Evolutionary conservation across 345 rosid genomes (phyloP).

Genomic region (Lenwebbia sp.): DNA sequence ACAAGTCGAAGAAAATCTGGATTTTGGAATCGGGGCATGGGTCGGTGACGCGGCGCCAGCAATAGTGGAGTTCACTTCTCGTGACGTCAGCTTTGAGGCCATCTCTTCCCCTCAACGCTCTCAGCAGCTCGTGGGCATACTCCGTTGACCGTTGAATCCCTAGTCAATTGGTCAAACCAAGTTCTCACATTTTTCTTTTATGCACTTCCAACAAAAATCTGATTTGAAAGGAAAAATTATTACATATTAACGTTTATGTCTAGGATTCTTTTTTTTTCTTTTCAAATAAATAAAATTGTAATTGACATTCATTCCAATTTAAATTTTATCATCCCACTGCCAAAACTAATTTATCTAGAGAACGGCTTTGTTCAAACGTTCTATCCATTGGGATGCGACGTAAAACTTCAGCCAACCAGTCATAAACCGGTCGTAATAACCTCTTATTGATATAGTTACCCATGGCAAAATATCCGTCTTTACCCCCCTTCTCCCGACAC

Average conservation of each 20-base stretch:
- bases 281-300: no score
- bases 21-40: constrained; percentile 22
- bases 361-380: neutral
- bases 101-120: constrained; percentile 32
- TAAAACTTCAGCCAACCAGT: neutral
- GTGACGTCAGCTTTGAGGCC: constrained; percentile 14
- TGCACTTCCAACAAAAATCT: neutral
- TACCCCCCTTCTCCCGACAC: no score
- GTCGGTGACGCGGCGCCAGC: constrained; percentile 27
- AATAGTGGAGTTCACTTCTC: constrained; percentile 16
- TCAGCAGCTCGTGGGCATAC: constrained; percentile 23
- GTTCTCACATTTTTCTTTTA: neutral
- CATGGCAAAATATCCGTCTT: no score
- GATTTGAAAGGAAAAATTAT: no score
- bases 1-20: constrained; percentile 40
- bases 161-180: neutral
- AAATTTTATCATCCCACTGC: neutral
- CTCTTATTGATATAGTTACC: neutral
- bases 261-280: no score
- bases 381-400: neutral
- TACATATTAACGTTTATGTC: no score
- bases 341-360: neutral
- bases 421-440: neutral
- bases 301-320: no score
- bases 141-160: constrained; percentile 32